Evolutionary conservation across 345 rosid genomes (phyloP).

Genomic region (Barbarea vulgaris): DNA sequence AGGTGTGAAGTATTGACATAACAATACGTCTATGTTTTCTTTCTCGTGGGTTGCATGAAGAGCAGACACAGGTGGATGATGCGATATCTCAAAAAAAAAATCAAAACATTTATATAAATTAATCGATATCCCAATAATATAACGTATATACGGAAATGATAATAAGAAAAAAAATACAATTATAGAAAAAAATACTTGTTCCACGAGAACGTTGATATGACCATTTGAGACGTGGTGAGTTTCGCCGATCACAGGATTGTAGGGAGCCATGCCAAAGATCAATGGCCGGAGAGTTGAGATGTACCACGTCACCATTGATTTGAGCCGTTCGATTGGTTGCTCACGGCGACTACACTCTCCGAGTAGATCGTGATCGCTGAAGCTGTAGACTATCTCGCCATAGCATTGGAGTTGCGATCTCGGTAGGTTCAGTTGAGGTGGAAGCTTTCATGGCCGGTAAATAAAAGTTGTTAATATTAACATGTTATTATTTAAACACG

Average conservation of each 20-base stretch:
- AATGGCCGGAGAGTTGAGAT: slow-evolving; percentile 64
- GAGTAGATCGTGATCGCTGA: slow-evolving; percentile 48
- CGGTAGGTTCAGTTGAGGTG: slow-evolving; percentile 73
- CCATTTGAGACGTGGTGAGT: slow-evolving; percentile 82
- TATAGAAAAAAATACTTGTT: slow-evolving; percentile 43
- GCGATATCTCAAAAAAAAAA: slow-evolving; percentile 61
- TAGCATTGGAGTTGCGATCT: slow-evolving; percentile 81
- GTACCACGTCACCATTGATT: slow-evolving; percentile 64
- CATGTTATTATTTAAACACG: background rate
- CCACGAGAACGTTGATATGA: slow-evolving; percentile 66
- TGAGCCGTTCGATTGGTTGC: slow-evolving; percentile 60
- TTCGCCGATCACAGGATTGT: slow-evolving; percentile 85
- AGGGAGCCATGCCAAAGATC: slow-evolving; percentile 73
- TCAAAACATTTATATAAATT: background rate
- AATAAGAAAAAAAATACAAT: background rate
- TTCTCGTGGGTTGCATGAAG: slow-evolving; percentile 79
- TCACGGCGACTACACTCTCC: slow-evolving; percentile 49
- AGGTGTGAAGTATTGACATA: slow-evolving; percentile 68
- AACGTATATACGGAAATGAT: background rate
- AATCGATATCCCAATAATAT: background rate
- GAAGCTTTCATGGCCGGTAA: slow-evolving; percentile 51
- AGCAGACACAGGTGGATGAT: slow-evolving; percentile 85
- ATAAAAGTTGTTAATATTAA: background rate
- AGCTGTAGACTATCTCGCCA: slow-evolving; percentile 66
- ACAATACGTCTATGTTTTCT: slow-evolving; percentile 60